Evolutionary conservation across 176 grass and related monocot species (phyloP), one percentile per base, ranked within the genome.

Genomic region (Canna indica): DNA sequence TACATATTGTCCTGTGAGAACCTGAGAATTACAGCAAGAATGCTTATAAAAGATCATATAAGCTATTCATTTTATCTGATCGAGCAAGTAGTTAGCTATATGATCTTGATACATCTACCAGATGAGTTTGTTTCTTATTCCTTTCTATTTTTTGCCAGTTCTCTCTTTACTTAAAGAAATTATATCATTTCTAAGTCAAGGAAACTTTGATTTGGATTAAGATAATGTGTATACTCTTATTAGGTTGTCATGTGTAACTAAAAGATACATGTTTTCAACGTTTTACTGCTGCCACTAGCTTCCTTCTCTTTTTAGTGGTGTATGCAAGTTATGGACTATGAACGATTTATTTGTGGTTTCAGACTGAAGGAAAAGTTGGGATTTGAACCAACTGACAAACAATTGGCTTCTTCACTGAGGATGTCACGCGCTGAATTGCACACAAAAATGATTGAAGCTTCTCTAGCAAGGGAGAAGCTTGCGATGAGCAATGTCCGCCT

Each of bases 291-390:
- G 16, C 36, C 45, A 25, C 33, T 44, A 25, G 9, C 31, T 1
- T 63, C 29, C 16, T 76, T 57, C 11, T 64, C 28, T 32, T 11
- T 67, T 39, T 18, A 27, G 68, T 59, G 28, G 35, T 76, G 47
- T 33, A n/a, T 24, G 34, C 0, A n/a, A n/a, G n/a, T n/a, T n/a
- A n/a, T 70, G 33, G 29, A 50, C 36, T 32, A 63, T 42, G 35
- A 38, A 8, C 30, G 32, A 28, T 20, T 15, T 28, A 27, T 18
- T 20, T 73, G 24, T 67, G n/a, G 12, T 22, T 75, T 75, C 80
- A 99, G 94, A 78, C 54, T 99, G 57, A 82, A 90, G 70, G 80
- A 93, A 70, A 99, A 93, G 76, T 57, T 99, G 64, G 94, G 90
- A n/a, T 77, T 35, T 33, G 94, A 99, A 32, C 90, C 94, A 0